Base-by-base conservation (phyloP, 495 filamentous ascomycete genomes). In the Massariosphaeria phaeospora region DNA sequence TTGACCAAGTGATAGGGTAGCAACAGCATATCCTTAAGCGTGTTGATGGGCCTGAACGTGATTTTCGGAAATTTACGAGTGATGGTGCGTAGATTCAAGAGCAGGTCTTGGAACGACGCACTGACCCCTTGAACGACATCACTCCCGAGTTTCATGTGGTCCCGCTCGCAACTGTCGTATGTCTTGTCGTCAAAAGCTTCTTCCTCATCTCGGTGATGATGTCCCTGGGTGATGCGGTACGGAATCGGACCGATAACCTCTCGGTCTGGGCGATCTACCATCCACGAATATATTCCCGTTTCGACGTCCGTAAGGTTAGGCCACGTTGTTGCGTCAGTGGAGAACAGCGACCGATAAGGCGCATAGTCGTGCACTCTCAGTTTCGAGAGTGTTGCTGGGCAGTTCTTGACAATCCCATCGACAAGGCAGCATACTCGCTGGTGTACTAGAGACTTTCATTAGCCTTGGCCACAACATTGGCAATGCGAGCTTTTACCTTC, bases 161-260 rank as follows among this genome's bases (percentile, higher is more conserved):
- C 43, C 2, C 55, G 59, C 5, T 55, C 43, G 17, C 59, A 63
- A 10, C 23, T 25, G 15, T 63, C 49, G 23, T 29, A 58, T 13
- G 48, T 40, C 17, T 57, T 48, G 34, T 58, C 54, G 30, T 63
- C 59, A 15, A 63, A 63, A 0, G 35, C 43, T 21, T 47, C 59
- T 24, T 63, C 59, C n/a, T 63, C 59, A 3, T 63, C 54, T 12
- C 59, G 46, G 24, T 58, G 59, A 30, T 62, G 59, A 20, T 51
- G 17, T 13, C 59, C 55, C 25, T 31, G 43, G 1, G 49, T 58
- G 27, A 63, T 63, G 4, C 59, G 48, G 24, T 57, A 39, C 18
- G 48, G 33, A 21, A 53, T 49, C 0, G 47, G 53, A 12, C 53
- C 44, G 23, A 53, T 52, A 15, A 52, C 31, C 25, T 58, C 55